Evolutionary conservation across 2,329 filamentous ascomycete species (phyloP).

Genomic region (Xylogone sp.): DNA sequence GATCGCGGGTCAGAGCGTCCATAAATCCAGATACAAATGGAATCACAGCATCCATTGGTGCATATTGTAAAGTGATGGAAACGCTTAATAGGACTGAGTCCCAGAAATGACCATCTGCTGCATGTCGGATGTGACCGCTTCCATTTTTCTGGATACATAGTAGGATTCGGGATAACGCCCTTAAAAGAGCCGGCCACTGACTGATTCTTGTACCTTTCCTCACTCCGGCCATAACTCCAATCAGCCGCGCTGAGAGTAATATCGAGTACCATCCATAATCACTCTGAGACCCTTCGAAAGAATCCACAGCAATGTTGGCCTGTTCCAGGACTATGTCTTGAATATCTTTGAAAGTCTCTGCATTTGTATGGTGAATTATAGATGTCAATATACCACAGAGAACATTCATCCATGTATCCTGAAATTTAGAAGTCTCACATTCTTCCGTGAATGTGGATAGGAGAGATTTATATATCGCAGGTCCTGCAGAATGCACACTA

Average conservation of each 20-base stretch:
- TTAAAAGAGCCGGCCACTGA: conserved; percentile 66
- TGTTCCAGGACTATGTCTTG: conserved; percentile 57
- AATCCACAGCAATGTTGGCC: conserved; percentile 31
- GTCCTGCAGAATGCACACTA: conserved; percentile 56
- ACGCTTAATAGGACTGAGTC: conserved; percentile 51
- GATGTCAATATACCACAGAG: conserved; percentile 75
- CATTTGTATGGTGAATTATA: conserved; percentile 75
- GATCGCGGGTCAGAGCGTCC: conserved; percentile 60
- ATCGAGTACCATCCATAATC: conserved; percentile 35
- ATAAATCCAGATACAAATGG: conserved; percentile 64
- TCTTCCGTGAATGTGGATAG: conserved; percentile 42
- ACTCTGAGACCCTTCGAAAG: conserved; percentile 31
- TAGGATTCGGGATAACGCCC: conserved; percentile 50
- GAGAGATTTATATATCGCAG: conserved; percentile 49
- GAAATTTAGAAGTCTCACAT: conserved; percentile 39
- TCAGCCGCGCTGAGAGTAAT: conserved; percentile 50
- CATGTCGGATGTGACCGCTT: conserved; percentile 17
- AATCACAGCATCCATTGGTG: conserved; percentile 76
- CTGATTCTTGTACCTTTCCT: conserved; percentile 72
- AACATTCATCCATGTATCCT: conserved; percentile 55
- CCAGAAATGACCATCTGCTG: conserved; percentile 47
- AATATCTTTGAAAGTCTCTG: conserved; percentile 69
- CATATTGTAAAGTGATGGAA: conserved; percentile 68
- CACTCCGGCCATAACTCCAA: conserved; percentile 73
- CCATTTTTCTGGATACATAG: conserved; percentile 39